Evolutionary conservation across 331 rosid genomes (phyloP), one percentile per base, ranked within the genome.

Genomic region (Quercus tomentella): DNA sequence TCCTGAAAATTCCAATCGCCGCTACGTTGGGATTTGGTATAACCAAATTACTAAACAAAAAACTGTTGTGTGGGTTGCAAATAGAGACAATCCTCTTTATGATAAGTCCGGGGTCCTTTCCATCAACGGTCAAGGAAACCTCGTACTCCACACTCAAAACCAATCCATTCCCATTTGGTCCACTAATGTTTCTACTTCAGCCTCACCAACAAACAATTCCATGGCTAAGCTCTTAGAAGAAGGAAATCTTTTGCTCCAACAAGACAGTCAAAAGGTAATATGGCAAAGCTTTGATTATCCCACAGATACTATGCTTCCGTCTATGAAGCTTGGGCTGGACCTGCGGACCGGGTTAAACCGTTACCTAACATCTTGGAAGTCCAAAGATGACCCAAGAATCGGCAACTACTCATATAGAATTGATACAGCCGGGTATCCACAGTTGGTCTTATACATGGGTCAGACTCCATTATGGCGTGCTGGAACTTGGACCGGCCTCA

Each of bases 301-400:
- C 17, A 58, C 66, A 2, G 1, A 58, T 58, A 23, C 6, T 4
- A 6, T 84, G 31, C 82, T 89, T 75, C 87, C 89, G 0, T 51
- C 4, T 57, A 74, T 65, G 76, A 88, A 66, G 68, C 2, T 87
- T 0, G 94, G 97, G 20, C 8, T 81, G n/a, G 81, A 93, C 82
- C 76, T 69, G 17, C 57, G 57, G 31, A 81, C 77, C 4, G 85
- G 81, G 15, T 58, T 86, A 57, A 81, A 84, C 22, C 81, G 89
- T 76, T 69, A 52, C 58, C 30, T 91, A 0, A 89, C 82, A 17
- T 84, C 97, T 0, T 93, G 94, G 94, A 89, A 78, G 49, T 77
- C 90, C 0, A 60, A 77, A 1, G 87, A 86, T 45, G 93, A 93
- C 31, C 97, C 93, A 0, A 85, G 87, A 28, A 75, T 56, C 0